Base-by-base conservation (phyloP, 148 eudicot genomes). In the Dysphania ambrosioides region DNA sequence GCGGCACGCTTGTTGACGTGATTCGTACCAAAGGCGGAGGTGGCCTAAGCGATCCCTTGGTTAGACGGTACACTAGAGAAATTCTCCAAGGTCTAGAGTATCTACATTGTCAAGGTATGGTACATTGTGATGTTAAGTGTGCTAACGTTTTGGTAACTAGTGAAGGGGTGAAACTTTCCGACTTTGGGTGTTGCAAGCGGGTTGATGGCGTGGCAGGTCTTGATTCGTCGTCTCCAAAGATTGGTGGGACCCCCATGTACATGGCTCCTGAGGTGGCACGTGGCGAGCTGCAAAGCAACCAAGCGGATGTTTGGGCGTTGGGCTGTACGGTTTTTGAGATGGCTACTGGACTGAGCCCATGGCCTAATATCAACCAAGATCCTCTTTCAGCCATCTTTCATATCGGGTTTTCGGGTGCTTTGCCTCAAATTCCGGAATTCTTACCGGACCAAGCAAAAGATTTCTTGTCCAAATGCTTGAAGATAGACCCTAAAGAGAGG, bases 181-280 rank as follows among this genome's bases (percentile, higher is more conserved):
- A 92, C 31, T 87, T 93, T 8, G 97, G 97, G 15, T 87, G 89
- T 72, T 88, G 96, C 32, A 88, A 44, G 77, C 55, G 83, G 78
- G 61, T 75, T 9, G 66, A 66, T 56, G 78, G 72, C 30, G 78
- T 34, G 77, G 74, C 75, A 10, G 6, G 15, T 6, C 4, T 16
- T 47, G 19, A 26, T 21, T 75, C 24, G 18, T 27, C 67, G 3
- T 3, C 8, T 18, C 44, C 31, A 30, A 75, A 65, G 35, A 66
- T 87, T 21, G 72, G 84, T 56, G 95, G 95, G 68, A 92, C 95
- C 15, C 97, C 96, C 0, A 66, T 82, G 83, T 90, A 83, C 78
- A 86, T 88, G 90, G 87, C 95, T 0, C 91, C 94, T 0, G 91
- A 88, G 76, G 90, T 82, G 75, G 95, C 88, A 32, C 84, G 89